phyloP scores from a whole-genome alignment of 441 rosid genomes.

The Erodium chrysanthum region DNA sequence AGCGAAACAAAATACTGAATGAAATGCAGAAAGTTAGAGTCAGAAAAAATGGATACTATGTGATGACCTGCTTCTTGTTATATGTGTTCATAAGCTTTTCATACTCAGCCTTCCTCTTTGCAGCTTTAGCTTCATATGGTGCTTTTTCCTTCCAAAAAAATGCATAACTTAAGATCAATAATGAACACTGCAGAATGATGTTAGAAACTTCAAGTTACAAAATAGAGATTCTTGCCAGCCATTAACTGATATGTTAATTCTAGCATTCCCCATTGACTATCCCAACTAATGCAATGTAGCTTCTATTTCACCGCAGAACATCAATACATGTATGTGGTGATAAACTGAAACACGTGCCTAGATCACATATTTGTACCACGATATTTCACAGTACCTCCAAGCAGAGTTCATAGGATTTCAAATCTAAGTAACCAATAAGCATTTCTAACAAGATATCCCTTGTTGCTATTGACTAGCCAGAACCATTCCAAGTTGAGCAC shows the following conservation, averaged over 20 bases:
- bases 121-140: slow-evolving; percentile 24
- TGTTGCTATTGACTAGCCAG: neutral
- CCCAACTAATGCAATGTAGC: neutral
- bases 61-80: slow-evolving; percentile 43
- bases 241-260: neutral
- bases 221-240: neutral
- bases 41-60: neutral
- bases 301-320: neutral
- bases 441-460: neutral
- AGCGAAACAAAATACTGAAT: slow-evolving; percentile 14
- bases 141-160: slow-evolving; percentile 18
- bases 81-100: slow-evolving; percentile 28
- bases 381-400: neutral
- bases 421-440: neutral
- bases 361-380: neutral
- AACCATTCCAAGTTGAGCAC: slow-evolving; percentile 15
- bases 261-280: neutral
- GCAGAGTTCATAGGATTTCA: neutral
- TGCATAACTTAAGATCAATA: neutral
- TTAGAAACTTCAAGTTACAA: neutral
- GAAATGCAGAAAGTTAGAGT: neutral
- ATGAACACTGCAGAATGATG: neutral
- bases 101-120: slow-evolving; percentile 20
- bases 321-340: neutral
- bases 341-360: neutral